A percentile compares a stretch with the other conserved stretches of the same genome.
Evolutionary conservation across 495 filamentous ascomycete species (phyloP).

Genomic region (Niebla homalea): DNA sequence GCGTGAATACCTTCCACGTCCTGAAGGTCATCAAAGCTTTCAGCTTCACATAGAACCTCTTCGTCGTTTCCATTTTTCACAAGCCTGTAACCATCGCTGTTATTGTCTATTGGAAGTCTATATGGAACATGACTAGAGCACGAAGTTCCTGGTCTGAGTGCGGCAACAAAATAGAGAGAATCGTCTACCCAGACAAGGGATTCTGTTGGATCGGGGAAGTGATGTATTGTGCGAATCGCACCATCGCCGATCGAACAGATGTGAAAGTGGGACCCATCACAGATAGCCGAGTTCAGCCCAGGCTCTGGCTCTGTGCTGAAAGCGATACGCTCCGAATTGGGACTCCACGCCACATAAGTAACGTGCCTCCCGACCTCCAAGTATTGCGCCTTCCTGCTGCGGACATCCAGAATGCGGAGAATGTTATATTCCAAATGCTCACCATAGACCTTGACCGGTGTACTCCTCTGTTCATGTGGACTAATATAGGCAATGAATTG

Average conservation of each 20-base stretch:
- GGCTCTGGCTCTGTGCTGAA: slow-evolving; percentile 3
- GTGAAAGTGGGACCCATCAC: neutral
- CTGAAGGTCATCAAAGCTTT: too few relatives aligned
- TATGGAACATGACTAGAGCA: too few relatives aligned
- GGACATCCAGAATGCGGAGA: slow-evolving; percentile 2
- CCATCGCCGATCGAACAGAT: neutral
- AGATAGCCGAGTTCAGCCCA: neutral
- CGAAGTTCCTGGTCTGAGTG: neutral
- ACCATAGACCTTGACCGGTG: slow-evolving; percentile 5
- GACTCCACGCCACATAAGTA: slow-evolving; percentile 6
- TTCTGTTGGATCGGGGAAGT: neutral
- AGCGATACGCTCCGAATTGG: neutral
- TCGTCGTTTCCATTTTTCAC: too few relatives aligned
- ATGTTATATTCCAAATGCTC: slow-evolving; percentile 8
- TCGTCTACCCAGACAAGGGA: neutral
- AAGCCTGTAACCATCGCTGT: neutral
- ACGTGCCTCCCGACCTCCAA: slow-evolving; percentile 1
- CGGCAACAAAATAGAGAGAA: slow-evolving; percentile 1
- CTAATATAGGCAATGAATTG: slow-evolving; percentile 17
- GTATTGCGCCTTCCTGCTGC: neutral
- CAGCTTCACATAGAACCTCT: too few relatives aligned
- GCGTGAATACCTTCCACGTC: too few relatives aligned
- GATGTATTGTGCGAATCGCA: neutral
- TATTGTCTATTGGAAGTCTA: too few relatives aligned
- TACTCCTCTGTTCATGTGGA: slow-evolving; percentile 14